Evolutionary conservation across 257 asterid genomes (phyloP), one percentile per base, ranked within the genome.

Genomic region (Solanum chiquidenum): DNA sequence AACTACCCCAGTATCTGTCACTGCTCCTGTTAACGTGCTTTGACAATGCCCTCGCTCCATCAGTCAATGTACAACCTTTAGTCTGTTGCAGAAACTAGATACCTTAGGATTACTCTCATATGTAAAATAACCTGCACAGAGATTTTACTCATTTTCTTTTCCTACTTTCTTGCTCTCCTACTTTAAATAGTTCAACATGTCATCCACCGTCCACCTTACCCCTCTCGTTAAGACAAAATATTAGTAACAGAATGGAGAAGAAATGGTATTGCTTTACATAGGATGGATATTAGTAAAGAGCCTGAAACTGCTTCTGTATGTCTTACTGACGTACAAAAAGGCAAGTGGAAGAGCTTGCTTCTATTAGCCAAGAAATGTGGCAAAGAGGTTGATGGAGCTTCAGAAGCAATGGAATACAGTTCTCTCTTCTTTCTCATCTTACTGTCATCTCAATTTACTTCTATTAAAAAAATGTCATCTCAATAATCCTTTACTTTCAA

Each of bases 41-140:
- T 35, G 98, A 93, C 83, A 96, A 92, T 68, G 98, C 98, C 93
- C 98, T 94, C n/a, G 98, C 96, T 89, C 99, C 98, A 86, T 62
- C 91, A 86, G 95, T 93, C 95, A 96, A 88, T 77, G 83, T 87
- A 20, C 96, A 92, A 85, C 98, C 94, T 93, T 92, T 92, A 91
- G 93, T 94, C 98, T 96, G 89, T 14, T 90, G 87, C 80, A 86
- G 89, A 73, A 86, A 88, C 88, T 27, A 31, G 66, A 80, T 29
- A 82, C 86, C 44, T 82, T 16, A 82, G 86, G 38, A 11, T 49
- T 82, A 31, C 68, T 80, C 20, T 16, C 29, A 1, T 46, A 82
- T 49, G 44, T 16, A 16, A 5, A 46, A 80, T 29, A 27, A 8
- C 18, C 29, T 18, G 42, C 18, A n/a, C 38, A 10, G 29, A 49